Conservation (phyloP, 1,139 yeast species). For the Debaryomycetaceae sp. region DNA sequence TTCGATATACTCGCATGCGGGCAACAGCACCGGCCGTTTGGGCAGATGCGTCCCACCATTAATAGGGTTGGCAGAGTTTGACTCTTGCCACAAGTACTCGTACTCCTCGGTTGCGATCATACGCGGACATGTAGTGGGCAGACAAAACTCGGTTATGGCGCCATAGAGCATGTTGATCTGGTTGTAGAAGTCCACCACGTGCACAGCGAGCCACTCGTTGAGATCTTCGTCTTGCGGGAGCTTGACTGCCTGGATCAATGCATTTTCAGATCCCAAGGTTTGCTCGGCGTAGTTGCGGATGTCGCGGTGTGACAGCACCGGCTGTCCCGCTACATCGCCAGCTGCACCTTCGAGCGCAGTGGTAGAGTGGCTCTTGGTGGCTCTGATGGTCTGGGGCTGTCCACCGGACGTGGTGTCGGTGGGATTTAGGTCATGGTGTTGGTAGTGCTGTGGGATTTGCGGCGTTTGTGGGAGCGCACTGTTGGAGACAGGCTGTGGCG, state of each 20-base stretch:
- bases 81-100: conserved; percentile 94
- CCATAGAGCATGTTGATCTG: conserved; percentile 97
- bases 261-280: conserved; percentile 89
- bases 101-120: conserved; percentile 98
- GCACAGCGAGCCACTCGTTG: conserved; percentile 96
- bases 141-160: conserved; percentile 92
- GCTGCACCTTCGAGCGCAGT: conserved; percentile 10
- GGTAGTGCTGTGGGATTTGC: conserved; percentile 15
- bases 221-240: conserved; percentile 90
- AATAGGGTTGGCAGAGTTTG: conserved; percentile 23
- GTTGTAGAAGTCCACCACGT: conserved; percentile 84
- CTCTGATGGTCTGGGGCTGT: conserved; percentile 22
- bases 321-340: conserved; percentile 20
- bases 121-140: conserved; percentile 86
- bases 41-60: conserved; percentile 49
- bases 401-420: conserved; percentile 20
- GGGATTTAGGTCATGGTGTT: too few species aligned
- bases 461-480: conserved; percentile 32
- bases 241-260: conserved; percentile 86
- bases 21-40: conserved; percentile 46
- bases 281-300: conserved; percentile 87
- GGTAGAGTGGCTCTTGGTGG: conserved; percentile 13
- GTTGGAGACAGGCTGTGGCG: conserved; percentile 35
- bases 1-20: conserved; percentile 94
- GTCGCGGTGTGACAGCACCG: conserved; percentile 61